phyloP scores from a whole-genome alignment of 768 basidiomycete species.

The Exsudoporus frostii region DNA sequence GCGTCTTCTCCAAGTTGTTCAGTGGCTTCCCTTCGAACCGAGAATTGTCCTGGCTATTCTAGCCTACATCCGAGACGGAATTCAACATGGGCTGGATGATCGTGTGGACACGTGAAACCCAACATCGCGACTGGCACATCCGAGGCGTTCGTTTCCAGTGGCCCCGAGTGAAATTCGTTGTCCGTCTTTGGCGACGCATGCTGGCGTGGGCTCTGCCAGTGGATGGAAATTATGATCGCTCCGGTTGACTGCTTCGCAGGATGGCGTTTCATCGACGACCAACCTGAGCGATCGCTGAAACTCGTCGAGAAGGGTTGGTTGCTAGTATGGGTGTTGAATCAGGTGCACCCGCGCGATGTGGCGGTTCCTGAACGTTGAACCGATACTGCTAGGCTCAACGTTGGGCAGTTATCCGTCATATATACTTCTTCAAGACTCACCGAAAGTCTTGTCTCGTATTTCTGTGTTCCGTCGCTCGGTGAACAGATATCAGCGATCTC shows the following conservation, averaged over 20 bases:
- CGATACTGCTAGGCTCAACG: too few relatives aligned
- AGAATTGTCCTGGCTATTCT: background rate
- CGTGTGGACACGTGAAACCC: background rate
- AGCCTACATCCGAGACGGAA: background rate
- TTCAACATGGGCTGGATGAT: too few relatives aligned
- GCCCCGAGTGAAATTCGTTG: background rate
- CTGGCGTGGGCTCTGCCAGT: background rate
- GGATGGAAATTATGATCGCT: background rate
- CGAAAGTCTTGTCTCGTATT: too few relatives aligned
- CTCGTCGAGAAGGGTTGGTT: background rate
- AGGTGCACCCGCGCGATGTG: background rate
- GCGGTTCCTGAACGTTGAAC: background rate
- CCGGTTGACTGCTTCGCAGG: background rate
- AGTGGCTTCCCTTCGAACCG: background rate
- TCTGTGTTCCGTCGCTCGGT: too few relatives aligned
- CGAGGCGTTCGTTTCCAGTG: background rate
- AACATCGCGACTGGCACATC: background rate
- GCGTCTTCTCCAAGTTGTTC: background rate
- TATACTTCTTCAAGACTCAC: too few relatives aligned
- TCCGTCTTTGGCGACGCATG: background rate
- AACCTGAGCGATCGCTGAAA: constrained; percentile 11
- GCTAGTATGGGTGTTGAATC: background rate
- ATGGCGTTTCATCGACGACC: background rate
- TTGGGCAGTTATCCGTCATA: too few relatives aligned
- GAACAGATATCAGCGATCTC: too few relatives aligned